Conservation (phyloP, 805 yeast species). For the Lachancea meyersii region DNA sequence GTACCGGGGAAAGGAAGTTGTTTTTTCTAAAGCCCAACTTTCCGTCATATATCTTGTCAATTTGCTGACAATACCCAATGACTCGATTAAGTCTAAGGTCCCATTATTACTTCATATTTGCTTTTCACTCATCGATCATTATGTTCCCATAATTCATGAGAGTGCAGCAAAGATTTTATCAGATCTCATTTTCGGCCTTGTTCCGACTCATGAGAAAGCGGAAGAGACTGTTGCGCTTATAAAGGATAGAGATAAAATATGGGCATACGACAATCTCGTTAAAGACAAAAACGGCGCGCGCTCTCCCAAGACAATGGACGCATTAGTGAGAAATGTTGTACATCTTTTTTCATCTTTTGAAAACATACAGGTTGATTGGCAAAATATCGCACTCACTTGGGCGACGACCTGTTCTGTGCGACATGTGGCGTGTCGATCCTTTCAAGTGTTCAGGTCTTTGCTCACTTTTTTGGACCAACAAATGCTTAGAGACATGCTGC, state of each 20-base stretch:
- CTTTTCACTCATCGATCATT: slow-evolving; percentile 81
- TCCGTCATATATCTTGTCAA: slow-evolving; percentile 84
- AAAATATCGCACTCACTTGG: slow-evolving; percentile 77
- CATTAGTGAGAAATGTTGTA: slow-evolving; percentile 56
- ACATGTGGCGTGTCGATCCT: slow-evolving; percentile 94
- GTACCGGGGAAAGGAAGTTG: slow-evolving; percentile 56
- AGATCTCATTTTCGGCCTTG: slow-evolving; percentile 60
- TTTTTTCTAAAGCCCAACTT: slow-evolving; percentile 81
- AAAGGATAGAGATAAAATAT: slow-evolving; percentile 46
- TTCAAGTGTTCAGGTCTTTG: slow-evolving; percentile 83
- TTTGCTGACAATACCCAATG: slow-evolving; percentile 60
- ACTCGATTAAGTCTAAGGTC: slow-evolving; percentile 50
- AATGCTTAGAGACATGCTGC: slow-evolving; percentile 91
- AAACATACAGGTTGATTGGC: slow-evolving; percentile 73
- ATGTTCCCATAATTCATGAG: slow-evolving; percentile 72
- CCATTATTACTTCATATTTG: slow-evolving; percentile 75
- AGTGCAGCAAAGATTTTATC: slow-evolving; percentile 74
- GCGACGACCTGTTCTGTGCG: slow-evolving; percentile 97
- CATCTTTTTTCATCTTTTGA: slow-evolving; percentile 49
- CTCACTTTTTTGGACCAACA: slow-evolving; percentile 74
- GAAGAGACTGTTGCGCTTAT: slow-evolving; percentile 52
- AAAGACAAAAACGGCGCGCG: slow-evolving; percentile 73
- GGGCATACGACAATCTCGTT: slow-evolving; percentile 84
- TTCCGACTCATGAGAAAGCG: slow-evolving; percentile 47
- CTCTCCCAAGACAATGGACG: slow-evolving; percentile 82